Evolutionary conservation across 305 asterid species (phyloP).

Genomic region (Caryopteris hybrid): DNA sequence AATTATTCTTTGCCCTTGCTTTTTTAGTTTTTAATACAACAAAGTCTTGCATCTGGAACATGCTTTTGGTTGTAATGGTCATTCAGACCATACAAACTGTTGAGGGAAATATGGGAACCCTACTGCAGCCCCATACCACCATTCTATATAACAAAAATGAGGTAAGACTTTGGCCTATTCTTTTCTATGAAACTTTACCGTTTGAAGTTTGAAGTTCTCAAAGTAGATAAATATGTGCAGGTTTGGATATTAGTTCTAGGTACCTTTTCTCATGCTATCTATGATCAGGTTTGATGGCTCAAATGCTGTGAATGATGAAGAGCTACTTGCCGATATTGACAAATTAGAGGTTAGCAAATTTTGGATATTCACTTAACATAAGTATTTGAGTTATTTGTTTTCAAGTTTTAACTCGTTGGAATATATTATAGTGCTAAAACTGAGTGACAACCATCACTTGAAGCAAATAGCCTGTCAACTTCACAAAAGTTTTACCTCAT

Average conservation of each 20-base stretch:
- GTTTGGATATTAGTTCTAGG: constrained; percentile 2
- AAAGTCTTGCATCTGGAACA: constrained; percentile 6
- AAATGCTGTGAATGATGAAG: constrained; percentile 34
- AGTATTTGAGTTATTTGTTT: neutral
- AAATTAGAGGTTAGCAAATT: constrained; percentile 59
- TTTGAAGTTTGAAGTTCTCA: constrained; percentile 8
- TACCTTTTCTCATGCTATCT: constrained; percentile 13
- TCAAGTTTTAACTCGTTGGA: neutral
- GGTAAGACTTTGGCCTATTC: neutral
- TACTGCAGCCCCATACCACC: constrained; percentile 1
- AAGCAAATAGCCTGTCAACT: neutral
- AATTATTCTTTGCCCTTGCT: constrained; percentile 11
- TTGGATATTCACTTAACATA: neutral
- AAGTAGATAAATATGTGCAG: constrained; percentile 4
- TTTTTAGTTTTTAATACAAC: neutral
- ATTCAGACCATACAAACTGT: constrained; percentile 4
- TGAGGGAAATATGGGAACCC: constrained; percentile 6
- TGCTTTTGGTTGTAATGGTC: neutral
- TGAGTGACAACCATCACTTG: neutral
- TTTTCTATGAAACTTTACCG: neutral
- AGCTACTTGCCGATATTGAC: constrained; percentile 44
- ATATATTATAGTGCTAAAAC: neutral
- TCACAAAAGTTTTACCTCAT: neutral
- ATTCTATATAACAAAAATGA: neutral
- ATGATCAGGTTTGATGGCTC: constrained; percentile 56